Base-by-base conservation (phyloP, 2,329 filamentous ascomycete species). In the Polychaeton citri region DNA sequence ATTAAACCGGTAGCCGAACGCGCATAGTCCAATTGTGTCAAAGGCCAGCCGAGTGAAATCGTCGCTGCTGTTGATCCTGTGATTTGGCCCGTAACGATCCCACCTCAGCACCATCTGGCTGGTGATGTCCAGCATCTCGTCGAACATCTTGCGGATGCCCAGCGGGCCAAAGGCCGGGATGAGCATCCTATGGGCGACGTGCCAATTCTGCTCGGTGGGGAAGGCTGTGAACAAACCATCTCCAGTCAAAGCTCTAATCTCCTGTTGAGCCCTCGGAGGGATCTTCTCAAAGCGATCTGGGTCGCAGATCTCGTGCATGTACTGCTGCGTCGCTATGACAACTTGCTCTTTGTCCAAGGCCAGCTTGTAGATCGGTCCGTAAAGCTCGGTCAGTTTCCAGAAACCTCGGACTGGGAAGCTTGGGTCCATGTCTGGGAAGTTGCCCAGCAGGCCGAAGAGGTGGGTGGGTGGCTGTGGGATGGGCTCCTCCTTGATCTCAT, bases 41-140 rank as follows among this genome's bases (percentile, higher is more conserved):
- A 84, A 66, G 0, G 79, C 74, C 20, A 84, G 59, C n/a, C 79
- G 69, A 3, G 78, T 81, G 41, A 81, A 79, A 52, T 82, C 76
- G 13, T 79, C 74, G 0, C 71, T 68, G 1, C 72, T 71, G 32
- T 65, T 59, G 40, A 85, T 78, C 7, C 68, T 62, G 28, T 65
- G 51, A 3, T 64, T 55, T 1, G 73, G 59, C 1, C 79, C 79
- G 33, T 45, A 10, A 19, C 79, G 68, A 13, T 76, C 77, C 70
- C 77, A 77, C 53, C 81, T 82, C 58, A 81, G 64, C 7, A 70
- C 68, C 34, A 83, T 57, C 49, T 83, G 78, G 1, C 66, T 64
- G 4, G 76, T 70, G 40, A 82, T 74, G 44, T 82, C 79, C 43
- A 76, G 66, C 74, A 79, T 79, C 47, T 77, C 74, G 36, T 71